Base-by-base conservation (phyloP, 805 yeast species). In the Candida insectorum region DNA sequence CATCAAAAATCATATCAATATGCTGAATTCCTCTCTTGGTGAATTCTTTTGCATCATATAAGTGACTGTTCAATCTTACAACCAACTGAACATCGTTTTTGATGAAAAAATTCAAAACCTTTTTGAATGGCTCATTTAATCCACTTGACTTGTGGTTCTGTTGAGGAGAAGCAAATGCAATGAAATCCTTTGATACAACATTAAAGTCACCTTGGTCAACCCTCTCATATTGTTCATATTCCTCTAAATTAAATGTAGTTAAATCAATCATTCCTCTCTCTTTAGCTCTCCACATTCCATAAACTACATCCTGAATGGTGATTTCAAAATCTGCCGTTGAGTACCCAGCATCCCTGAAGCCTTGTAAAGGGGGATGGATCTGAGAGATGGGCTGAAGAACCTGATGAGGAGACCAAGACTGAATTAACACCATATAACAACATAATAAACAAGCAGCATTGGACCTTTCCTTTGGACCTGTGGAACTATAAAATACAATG, bases 121-220 rank as follows among this genome's bases (percentile, higher is more conserved):
- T 82, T 46, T 69, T 74, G 56, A 89, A 87, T 1, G 93, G 85
- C 51, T 81, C 89, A 49, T 81, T 82, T 34, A 83, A 42, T 24
- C 68, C 61, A 25, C 77, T 74, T 6, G 74, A 64, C 29, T 67
- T 59, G 13, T 47, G 42, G 34, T 69, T 62, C 55, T 85, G 93
- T 48, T 81, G 87, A 3, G 98, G 98, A 2, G 97, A 88, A 4
- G 98, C 98, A 71, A 93, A 93, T 19, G 98, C 98, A 45, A 93
- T 82, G 51, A 91, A 93, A 55, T 93, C 95, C 41, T 93, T 91
- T 3, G 96, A 85, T 30, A 93, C 68, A 23, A 83, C 81, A 57
- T 93, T 93, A 51, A 93, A 85, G 60, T 93, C 98, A 42, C 98
- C 98, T 58, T 89, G 93, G 54, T 93, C 97, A 2, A 93, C 98